Base-by-base conservation (phyloP, 73 alveolate species). In the Paramecium sexaurelia region DNA sequence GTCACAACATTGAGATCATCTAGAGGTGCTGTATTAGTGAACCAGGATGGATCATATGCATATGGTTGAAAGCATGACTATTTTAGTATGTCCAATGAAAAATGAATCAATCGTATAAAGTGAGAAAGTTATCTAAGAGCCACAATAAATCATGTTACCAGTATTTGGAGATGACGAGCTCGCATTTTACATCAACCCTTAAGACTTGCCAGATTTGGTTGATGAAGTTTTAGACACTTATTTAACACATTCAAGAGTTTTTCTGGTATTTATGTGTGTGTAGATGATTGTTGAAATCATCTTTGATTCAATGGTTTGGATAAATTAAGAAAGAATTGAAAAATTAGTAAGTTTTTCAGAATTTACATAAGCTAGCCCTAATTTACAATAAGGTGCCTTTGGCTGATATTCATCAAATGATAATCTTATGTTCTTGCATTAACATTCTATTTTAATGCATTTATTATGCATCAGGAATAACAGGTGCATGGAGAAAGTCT, bases 151-250 rank as follows among this genome's bases (percentile, higher is more conserved):
- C n/a, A 78, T 78, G 26, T 33, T 78, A 26, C 90, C 90, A 6
- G 75, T 78, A 0, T 78, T 78, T 78, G 90, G 90, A 35, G 75
- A 78, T 45, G 90, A 78, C 41, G 90, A 78, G 41, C 32, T 41
- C 7, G 90, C 90, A 39, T 78, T 78, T 43, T 78, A 29, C 11
- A 78, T 78, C 15, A 78, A 78, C 29, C 75, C 90, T 24, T 17
- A 37, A 13, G 90, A 78, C 24, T 78, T 78, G 41, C 90, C 90
- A 4, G 90, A 78, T n/a, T 78, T 78, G 22, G 90, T 78, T 19
- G 90, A 78, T 33, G 90, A 78, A 78, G 90, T 78, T 40, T 19
- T 78, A 8, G 90, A 78, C 68, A 78, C 90, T 24, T 78, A 78
- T 33, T 1, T 78, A 39, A 78, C 90, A 11, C 90, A 41, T 78